Evolutionary conservation across 2,329 filamentous ascomycete species (phyloP).

Genomic region (Aotearoamyces nothofagi): DNA sequence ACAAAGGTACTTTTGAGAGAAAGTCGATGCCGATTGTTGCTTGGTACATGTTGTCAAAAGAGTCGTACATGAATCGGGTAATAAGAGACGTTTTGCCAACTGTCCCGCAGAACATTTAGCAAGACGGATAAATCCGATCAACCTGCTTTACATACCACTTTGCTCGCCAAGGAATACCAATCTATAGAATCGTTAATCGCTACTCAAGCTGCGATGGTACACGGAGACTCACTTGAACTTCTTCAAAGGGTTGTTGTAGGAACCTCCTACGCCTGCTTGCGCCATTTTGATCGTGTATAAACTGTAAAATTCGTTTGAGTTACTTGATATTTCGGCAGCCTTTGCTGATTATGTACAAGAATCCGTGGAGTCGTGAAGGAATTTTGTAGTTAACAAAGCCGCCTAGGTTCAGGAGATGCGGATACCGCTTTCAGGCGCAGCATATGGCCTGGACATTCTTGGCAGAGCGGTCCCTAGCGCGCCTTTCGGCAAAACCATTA

Average conservation of each 20-base stretch:
- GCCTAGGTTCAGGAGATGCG: too few species aligned
- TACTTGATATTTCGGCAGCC: too few species aligned
- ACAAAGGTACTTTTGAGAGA: conserved; percentile 65
- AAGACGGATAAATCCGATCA: too few species aligned
- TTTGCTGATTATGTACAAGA: too few species aligned
- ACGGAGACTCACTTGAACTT: conserved; percentile 83
- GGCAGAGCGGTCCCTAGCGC: too few species aligned
- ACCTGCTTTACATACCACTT: conserved; percentile 64
- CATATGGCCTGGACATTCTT: too few species aligned
- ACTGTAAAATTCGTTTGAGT: too few species aligned
- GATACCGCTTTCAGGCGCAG: too few species aligned
- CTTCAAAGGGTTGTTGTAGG: conserved; percentile 98
- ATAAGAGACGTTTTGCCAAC: conserved; percentile 98
- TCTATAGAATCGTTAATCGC: conserved; percentile 30
- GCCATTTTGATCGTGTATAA: conserved; percentile 72
- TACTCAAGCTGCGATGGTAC: conserved; percentile 1
- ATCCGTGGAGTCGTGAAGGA: too few species aligned
- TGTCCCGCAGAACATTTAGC: too few species aligned
- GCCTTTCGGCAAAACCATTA: too few species aligned
- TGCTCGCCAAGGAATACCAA: conserved; percentile 97
- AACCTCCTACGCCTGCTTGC: conserved; percentile 60
- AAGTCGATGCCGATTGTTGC: conserved; percentile 99
- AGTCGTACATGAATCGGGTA: conserved; percentile 99
- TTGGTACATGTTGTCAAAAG: conserved; percentile 99
- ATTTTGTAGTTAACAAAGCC: too few species aligned